Base-by-base conservation (phyloP, 1,284 basidiomycete genomes). In the Ustilago nuda region DNA sequence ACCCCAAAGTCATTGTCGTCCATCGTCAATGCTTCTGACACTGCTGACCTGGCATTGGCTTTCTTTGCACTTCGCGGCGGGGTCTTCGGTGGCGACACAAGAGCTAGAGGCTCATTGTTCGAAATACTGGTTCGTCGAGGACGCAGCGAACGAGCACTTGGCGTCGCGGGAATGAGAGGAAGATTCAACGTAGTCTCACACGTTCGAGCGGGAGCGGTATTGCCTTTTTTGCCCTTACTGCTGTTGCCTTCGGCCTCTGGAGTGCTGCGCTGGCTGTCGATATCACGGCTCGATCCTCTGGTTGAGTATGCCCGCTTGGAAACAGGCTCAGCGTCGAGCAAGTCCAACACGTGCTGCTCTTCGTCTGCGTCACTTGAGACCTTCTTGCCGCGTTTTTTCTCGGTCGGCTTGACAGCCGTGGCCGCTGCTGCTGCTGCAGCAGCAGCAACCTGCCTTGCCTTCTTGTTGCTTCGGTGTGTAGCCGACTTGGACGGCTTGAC, bases 401-500 rank as follows among this genome's bases (percentile, higher is more conserved):
- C 45, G 33, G 66, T 55, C 35, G 59, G 32, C 46, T 59, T 52
- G 2, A 41, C 48, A 17, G 66, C 57, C 8, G 58, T 59, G 2
- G 50, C 63, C 2, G 63, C 56, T 5, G 56, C 63, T 17, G 56
- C 56, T 12, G 64, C 53, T 19, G 64, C 64, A n/a, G 64, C 64
- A 32, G 56, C 56, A 27, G 64, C 62, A 33, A 39, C 46, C 43
- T 65, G 48, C 30, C 48, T 58, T 17, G 64, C 57, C 30, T 56
- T 60, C 64, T 63, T 72, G 61, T 62, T 66, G 60, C 15, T 61
- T 32, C 64, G 50, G 23, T 64, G 70, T 12, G n/a, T 32, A 11
- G 63, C 59, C 12, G 69, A 52, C 46, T 72, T 72, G 53, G 64
- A 56, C 6, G 52, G 57, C 19, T 72, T 66, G 41, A 45, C 64